Base-by-base conservation (phyloP, 768 basidiomycete genomes). In the Rhodocollybia butyracea region DNA sequence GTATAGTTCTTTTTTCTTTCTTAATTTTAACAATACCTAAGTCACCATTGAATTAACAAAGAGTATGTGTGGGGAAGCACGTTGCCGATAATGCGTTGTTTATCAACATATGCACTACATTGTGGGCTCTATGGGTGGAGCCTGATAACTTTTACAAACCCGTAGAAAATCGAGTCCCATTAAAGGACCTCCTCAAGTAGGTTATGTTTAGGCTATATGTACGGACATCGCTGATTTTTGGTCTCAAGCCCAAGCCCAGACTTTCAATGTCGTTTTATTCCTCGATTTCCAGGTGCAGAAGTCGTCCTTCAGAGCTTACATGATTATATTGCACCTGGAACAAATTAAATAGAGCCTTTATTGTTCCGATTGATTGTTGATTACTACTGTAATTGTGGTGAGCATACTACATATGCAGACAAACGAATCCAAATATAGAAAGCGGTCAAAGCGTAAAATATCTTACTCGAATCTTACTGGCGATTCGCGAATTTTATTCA, bases 11-110 rank as follows among this genome's bases (percentile, higher is more conserved):
- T 24, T 27, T 29, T 45, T 6, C 41, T 6, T 17, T 27, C 26
- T 29, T 27, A 17, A 3, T 15, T 27, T 17, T n/a, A n/a, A n/a
- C n/a, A n/a, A n/a, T n/a, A n/a, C 12, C 26, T 45, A 13, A 45
- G 13, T 24, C 6, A 5, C 1, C 26, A 13, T n/a, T 7, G 5
- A 15, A 45, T 29, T 24, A 10, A 0, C 17, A 29, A 27, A 45
- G 47, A 13, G 34, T 24, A 32, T 50, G 47, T n/a, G 47, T 50
- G 30, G 47, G 47, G 21, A 50, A 38, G 34, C 30, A 50, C 3
- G 47, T 50, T 12, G 47, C 47, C 11, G 34, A 50, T 19, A 50
- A 50, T 21, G 47, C 47, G 21, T 19, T 50, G n/a, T 50, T 50
- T 31, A 50, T 50, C 31, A 31, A 50, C 34, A 50, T 50, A 21